These are phyloP conservation scores for Kalmusia sp. DNA, from an alignment of 2,329 filamentous ascomycete species.

Conservation along the genomic window DNA sequence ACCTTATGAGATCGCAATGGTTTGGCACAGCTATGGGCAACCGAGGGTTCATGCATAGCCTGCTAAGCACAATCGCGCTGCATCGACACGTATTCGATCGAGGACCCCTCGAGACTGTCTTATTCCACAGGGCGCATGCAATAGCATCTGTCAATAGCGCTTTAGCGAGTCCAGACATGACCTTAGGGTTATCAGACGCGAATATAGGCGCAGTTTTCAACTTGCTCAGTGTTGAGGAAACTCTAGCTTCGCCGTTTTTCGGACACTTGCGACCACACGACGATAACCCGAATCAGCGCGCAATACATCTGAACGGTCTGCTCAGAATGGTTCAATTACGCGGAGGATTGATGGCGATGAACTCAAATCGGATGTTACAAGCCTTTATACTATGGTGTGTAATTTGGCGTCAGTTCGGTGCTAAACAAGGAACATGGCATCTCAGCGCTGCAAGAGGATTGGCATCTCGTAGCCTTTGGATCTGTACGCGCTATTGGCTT, in stretches of 20 bases:
- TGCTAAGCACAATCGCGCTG: conserved; percentile 44
- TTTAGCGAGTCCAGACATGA: conserved; percentile 34
- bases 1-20: conserved; percentile 46
- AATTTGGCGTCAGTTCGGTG: conserved; percentile 4
- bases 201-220: conserved; percentile 50
- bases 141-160: conserved; percentile 43
- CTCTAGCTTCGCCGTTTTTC: conserved; percentile 32
- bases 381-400: conserved; percentile 51
- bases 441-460: not conserved
- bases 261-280: conserved; percentile 26
- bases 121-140: conserved; percentile 42
- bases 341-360: conserved; percentile 41
- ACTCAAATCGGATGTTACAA: conserved; percentile 47
- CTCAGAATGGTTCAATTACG: conserved; percentile 44
- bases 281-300: conserved; percentile 39
- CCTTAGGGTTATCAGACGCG: conserved; percentile 40
- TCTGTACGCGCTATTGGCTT: not conserved
- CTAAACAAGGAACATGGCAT: not conserved
- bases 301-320: conserved; percentile 43
- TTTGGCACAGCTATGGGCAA: conserved; percentile 44
- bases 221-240: conserved; percentile 45
- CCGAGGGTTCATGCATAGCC: conserved; percentile 48
- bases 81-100: conserved; percentile 42
- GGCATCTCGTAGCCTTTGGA: not conserved
- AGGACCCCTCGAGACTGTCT: conserved; percentile 38